Base-by-base conservation (phyloP, 1,284 basidiomycete genomes). In the Sphagnurus paluster region DNA sequence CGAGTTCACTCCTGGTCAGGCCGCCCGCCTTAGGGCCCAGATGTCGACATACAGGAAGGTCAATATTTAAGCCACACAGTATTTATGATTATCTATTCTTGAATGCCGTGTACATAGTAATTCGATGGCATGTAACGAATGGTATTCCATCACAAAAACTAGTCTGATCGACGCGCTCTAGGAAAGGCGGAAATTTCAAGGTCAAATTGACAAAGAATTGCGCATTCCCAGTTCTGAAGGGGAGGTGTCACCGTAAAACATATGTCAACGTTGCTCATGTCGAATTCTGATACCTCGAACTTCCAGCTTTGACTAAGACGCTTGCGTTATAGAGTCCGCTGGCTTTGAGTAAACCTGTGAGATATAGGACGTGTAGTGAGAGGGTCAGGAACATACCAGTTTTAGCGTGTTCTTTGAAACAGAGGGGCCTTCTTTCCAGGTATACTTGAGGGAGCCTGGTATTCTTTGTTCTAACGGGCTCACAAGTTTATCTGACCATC, bases 381-480 rank as follows among this genome's bases (percentile, higher is more conserved):
- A n/a, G 5, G 19, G 2, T 35, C 7, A 17, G 13, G 20, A 9
- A 28, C 42, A 9, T 44, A 44, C 42, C 11, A 13, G 21, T 30
- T 32, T 29, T n/a, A 25, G 2, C 2, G 11, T 29, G 23, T 42
- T 26, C 41, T 39, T 51, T 17, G 42, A 39, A 46, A 53, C 56
- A 24, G 81, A 83, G 21, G 61, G 68, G 11, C 82, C 82, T 45
- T 75, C 70, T 19, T 58, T 62, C 82, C 82, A 85, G 17, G 60
- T 69, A 55, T 83, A 83, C 62, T 85, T 85, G 52, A 85, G 60
- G n/a, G 71, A 69, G 11, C 81, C 81, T 16, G 63, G 68, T 57
- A 85, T 84, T 42, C 64, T 63, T 58, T 79, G 72, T 48, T 79
- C 77, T 25, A 56, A 62, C 33, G 66, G 61, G 52, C 68, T 77